These are phyloP conservation scores for Cucurbita maxima DNA, from an alignment of 306 rosid species.

Conservation along the genomic window DNA sequence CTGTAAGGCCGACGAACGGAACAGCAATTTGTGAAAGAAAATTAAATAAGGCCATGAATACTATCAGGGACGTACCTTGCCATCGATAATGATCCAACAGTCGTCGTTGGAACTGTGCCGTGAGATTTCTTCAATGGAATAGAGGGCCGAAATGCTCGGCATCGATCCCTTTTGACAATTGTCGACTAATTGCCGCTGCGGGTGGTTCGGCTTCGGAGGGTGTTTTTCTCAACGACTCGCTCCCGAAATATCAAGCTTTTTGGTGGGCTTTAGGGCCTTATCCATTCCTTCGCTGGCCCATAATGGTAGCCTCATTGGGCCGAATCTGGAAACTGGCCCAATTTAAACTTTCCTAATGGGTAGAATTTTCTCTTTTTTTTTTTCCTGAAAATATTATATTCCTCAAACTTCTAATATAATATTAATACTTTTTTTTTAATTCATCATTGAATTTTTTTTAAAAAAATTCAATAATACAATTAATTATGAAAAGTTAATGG, in stretches of 20 bases:
- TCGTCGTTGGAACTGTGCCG: conserved; percentile 55
- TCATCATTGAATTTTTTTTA: too few relatives aligned
- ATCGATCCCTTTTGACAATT: conserved; percentile 16
- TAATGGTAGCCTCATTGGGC: not conserved
- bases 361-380: too few relatives aligned
- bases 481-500: too few relatives aligned
- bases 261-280: not conserved
- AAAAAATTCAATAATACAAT: too few relatives aligned
- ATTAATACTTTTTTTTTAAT: too few relatives aligned
- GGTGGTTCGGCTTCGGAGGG: not conserved
- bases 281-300: not conserved
- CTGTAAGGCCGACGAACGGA: not conserved
- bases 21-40: not conserved
- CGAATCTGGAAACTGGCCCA: not conserved
- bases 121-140: conserved; percentile 46
- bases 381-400: too few relatives aligned
- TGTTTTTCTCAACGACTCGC: not conserved
- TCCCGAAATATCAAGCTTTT: not conserved
- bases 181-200: not conserved
- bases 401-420: too few relatives aligned
- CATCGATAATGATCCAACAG: conserved; percentile 75
- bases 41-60: not conserved
- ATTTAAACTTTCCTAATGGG: not conserved
- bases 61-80: conserved; percentile 35
- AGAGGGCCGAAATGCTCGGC: conserved; percentile 52